A percentile compares a stretch with the other conserved stretches of the same genome.
These are phyloP conservation scores for Sclerotinia borealis DNA, from an alignment of 2,329 filamentous ascomycete species.

Conservation along the genomic window DNA sequence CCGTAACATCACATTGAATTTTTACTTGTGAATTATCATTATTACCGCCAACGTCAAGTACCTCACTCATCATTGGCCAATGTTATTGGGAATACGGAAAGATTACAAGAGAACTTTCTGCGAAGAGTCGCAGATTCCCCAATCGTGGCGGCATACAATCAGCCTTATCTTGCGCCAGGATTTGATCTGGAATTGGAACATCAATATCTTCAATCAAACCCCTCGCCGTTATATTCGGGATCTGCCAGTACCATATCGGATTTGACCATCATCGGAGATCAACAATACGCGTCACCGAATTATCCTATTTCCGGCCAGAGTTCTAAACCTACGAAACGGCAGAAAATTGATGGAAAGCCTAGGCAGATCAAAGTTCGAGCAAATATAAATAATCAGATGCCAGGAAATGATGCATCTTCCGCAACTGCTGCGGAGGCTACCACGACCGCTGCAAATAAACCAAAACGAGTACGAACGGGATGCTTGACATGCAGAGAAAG, in stretches of 20 bases:
- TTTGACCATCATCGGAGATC: slow-evolving; percentile 26
- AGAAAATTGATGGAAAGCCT: slow-evolving; percentile 18
- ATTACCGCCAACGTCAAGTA: neutral
- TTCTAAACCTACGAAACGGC: slow-evolving; percentile 22
- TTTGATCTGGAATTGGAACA: slow-evolving; percentile 28
- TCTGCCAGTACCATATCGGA: slow-evolving; percentile 26
- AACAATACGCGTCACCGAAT: slow-evolving; percentile 24
- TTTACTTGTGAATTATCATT: neutral
- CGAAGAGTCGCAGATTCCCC: slow-evolving; percentile 29
- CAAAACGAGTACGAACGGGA: slow-evolving; percentile 83
- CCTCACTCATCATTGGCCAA: slow-evolving; percentile 14
- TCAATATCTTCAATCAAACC: slow-evolving; percentile 20
- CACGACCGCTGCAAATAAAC: slow-evolving; percentile 43
- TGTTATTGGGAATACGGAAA: slow-evolving; percentile 19
- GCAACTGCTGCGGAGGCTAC: slow-evolving; percentile 18
- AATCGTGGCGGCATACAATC: slow-evolving; percentile 30
- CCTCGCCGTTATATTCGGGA: slow-evolving; percentile 27
- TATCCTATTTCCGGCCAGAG: slow-evolving; percentile 21
- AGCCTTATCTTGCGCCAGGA: slow-evolving; percentile 26
- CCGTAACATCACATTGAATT: neutral
- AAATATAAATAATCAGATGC: slow-evolving; percentile 26
- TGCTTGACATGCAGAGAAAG: slow-evolving; percentile 86
- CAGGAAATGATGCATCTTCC: slow-evolving; percentile 19
- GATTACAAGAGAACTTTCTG: slow-evolving; percentile 19
- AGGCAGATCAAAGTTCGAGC: slow-evolving; percentile 14